A percentile compares a stretch with the other conserved stretches of the same genome.
phyloP scores from a whole-genome alignment of 129 eudicot species.

The Silybum marianum region DNA sequence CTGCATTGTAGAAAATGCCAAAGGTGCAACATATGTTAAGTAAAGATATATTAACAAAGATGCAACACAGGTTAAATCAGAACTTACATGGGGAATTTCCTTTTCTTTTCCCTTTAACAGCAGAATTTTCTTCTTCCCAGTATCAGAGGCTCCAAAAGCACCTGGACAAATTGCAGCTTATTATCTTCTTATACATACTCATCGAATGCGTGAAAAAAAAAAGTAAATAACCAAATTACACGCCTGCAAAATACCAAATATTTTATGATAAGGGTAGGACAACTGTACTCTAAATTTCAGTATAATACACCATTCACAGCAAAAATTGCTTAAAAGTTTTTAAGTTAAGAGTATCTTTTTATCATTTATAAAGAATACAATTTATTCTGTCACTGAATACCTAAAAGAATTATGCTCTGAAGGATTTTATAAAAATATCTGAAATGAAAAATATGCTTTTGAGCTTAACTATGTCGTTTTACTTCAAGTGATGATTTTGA shows the following conservation, averaged over 20 bases:
- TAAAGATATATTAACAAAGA: background rate
- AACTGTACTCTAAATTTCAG: background rate
- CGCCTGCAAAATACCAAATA: background rate
- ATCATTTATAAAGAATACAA: background rate
- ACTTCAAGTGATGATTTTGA: background rate
- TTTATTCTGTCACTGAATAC: background rate
- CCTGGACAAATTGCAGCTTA: slow-evolving; percentile 39
- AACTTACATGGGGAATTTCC: slow-evolving; percentile 65
- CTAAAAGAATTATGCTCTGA: background rate
- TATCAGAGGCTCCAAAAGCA: slow-evolving; percentile 48
- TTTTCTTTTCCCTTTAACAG: slow-evolving; percentile 86
- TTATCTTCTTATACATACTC: background rate
- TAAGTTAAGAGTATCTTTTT: background rate
- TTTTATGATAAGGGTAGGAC: background rate
- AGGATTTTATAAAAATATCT: background rate
- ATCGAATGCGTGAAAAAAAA: background rate
- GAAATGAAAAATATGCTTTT: background rate
- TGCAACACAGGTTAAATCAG: background rate
- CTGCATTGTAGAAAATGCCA: no score
- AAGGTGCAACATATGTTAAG: background rate
- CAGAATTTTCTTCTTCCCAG: slow-evolving; percentile 70
- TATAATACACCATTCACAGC: background rate
- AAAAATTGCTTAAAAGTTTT: background rate
- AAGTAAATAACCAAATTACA: slow-evolving; percentile 8
- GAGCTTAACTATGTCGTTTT: background rate